phyloP scores from a whole-genome alignment of 129 eudicot genomes.

The Smallanthus sonchifolius region DNA sequence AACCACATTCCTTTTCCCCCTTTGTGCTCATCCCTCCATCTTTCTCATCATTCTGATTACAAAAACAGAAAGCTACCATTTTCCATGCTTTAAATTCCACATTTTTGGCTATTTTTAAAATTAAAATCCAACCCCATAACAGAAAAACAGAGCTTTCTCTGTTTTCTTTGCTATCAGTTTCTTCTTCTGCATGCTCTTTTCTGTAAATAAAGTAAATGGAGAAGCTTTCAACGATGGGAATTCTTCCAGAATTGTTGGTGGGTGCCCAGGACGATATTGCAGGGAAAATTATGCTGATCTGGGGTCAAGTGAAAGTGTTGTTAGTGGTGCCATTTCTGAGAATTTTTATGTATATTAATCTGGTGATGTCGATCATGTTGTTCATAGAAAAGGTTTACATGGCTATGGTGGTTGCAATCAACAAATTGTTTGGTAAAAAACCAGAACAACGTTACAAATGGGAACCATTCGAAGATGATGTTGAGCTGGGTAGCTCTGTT shows the following conservation, averaged over 20 bases:
- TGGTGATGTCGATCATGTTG: slow-evolving; percentile 14
- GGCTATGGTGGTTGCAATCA: slow-evolving; percentile 23
- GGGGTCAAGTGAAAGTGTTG: neutral
- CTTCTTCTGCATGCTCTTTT: neutral
- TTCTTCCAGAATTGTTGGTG: slow-evolving; percentile 33
- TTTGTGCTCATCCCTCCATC: neutral
- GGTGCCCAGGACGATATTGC: slow-evolving; percentile 42
- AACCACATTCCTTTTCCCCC: neutral
- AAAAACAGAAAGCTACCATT: neutral
- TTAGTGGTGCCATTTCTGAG: neutral
- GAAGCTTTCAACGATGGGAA: neutral
- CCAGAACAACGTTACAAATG: slow-evolving; percentile 26
- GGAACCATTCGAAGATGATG: slow-evolving; percentile 23
- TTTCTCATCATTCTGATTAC: neutral
- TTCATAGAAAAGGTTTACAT: slow-evolving; percentile 31
- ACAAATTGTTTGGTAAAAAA: slow-evolving; percentile 22
- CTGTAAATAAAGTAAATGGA: neutral
- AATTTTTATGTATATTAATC: neutral
- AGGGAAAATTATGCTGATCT: neutral
- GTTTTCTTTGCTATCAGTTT: neutral
- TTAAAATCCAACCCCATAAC: neutral
- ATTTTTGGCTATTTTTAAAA: neutral
- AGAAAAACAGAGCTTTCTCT: neutral
- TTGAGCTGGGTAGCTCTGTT: slow-evolving; percentile 17
- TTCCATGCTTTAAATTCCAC: neutral